phyloP scores from a whole-genome alignment of 2,329 filamentous ascomycete genomes.

The Purpureocillium takamizusanense region DNA sequence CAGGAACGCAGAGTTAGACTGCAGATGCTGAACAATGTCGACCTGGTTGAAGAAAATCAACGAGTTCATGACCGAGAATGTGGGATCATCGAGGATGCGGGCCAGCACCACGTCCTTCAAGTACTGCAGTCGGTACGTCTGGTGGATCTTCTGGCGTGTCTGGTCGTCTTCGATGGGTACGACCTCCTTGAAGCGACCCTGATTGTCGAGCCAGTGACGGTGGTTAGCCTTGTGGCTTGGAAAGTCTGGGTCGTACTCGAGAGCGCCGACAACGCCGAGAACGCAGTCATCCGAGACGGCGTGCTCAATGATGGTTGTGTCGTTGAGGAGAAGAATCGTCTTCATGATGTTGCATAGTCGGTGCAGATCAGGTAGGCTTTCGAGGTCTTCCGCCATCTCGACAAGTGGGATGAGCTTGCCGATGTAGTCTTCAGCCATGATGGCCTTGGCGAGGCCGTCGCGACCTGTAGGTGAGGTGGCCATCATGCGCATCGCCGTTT shows the following conservation, averaged over 20 bases:
- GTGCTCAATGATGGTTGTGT: conserved; percentile 88
- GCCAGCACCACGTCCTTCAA: conserved; percentile 97
- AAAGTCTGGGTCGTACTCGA: conserved; percentile 98
- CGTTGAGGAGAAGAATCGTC: conserved; percentile 86
- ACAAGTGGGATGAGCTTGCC: conserved; percentile 78
- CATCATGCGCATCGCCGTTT: conserved; percentile 72
- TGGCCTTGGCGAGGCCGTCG: conserved; percentile 79
- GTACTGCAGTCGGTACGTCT: conserved; percentile 92
- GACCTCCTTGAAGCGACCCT: conserved; percentile 91
- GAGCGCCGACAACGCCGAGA: conserved; percentile 83
- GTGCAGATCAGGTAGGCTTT: conserved; percentile 80
- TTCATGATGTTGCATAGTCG: conserved; percentile 98
- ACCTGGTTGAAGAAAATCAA: conserved; percentile 99
- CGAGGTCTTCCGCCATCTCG: conserved; percentile 80
- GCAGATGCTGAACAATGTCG: conserved; percentile 93
- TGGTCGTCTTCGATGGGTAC: conserved; percentile 78
- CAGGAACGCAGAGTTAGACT: conserved; percentile 68
- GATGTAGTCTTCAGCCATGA: conserved; percentile 81
- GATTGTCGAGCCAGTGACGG: conserved; percentile 80
- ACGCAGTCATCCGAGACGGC: conserved; percentile 86
- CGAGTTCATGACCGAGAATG: conserved; percentile 93
- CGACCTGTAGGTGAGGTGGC: conserved; percentile 67
- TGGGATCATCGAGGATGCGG: conserved; percentile 92
- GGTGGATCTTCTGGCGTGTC: conserved; percentile 86
- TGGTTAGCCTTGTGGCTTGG: conserved; percentile 97